Evolutionary conservation across 768 basidiomycete genomes (phyloP), one percentile per base, ranked within the genome.

Genomic region (Goffeauzyma gilvescens): DNA sequence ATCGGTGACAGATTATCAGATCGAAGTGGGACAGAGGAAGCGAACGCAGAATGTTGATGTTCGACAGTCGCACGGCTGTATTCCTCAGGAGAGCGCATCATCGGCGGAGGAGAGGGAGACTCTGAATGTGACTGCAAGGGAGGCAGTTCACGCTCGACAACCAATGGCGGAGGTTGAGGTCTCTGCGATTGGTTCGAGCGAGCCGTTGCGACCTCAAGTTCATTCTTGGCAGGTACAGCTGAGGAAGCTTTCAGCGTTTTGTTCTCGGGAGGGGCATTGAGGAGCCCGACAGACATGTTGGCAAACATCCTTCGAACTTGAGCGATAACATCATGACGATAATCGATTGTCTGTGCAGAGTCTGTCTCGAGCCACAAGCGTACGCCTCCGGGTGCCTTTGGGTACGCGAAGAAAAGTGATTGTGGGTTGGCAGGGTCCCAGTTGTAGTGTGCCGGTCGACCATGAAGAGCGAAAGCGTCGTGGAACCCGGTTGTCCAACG

Each of bases 381-480:
- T 86, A 80, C 63, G 76, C 79, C 45, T 74, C 67, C 4, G 79
- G 74, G 1, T 85, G 87, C 36, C 83, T 76, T 6, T 90, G 89
- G n/a, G 60, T 95, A 93, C 0, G 77, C 85, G 62, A 89, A 96
- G 78, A 95, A 87, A 63, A 90, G 71, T 8, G 82, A 84, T 6
- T 62, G 58, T 0, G 76, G 72, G 59, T 90, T 77, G 12, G 79
- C 72, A 40, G 82, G 82, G 55, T 96, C 82, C 84, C 85, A 95
- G 21, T 75, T 78, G 67, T 89, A 93, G 18, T 69, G 65, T 18
- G 74, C 72, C 4, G 87, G 86, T 35, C 90, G 73, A 24, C 93
- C 90, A 57, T 95, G 90, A 17, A 96, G 68, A 39, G 72, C 72
- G 58, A 87, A 93, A 2, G 79, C 75, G 58, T 86, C 84, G 53